Percentiles rank a stretch among this genome's conserved stretches.
Conservation (phyloP, 2,329 filamentous ascomycete species). For the Neonectria punicea region DNA sequence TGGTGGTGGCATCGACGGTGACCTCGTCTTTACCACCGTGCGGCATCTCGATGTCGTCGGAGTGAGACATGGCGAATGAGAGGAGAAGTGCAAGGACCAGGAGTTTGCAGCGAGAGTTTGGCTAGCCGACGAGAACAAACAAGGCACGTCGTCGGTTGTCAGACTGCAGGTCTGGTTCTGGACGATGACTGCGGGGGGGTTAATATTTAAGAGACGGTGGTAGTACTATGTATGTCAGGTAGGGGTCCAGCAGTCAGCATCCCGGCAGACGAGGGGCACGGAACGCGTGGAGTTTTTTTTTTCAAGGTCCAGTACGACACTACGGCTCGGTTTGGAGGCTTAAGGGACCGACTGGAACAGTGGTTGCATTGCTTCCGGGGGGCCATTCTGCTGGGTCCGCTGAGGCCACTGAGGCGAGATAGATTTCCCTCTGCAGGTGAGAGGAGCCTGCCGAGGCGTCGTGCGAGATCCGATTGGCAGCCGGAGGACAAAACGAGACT, state of each 20-base stretch:
- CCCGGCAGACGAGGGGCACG: neutral
- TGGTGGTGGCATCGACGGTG: slow-evolving; percentile 27
- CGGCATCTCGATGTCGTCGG: slow-evolving; percentile 32
- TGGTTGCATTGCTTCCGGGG: neutral
- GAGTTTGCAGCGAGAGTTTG: neutral
- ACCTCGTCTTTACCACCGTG: slow-evolving; percentile 25
- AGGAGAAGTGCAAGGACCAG: slow-evolving; percentile 10
- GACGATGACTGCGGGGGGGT: neutral
- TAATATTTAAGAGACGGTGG: neutral
- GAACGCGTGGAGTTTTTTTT: neutral
- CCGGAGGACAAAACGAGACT: neutral
- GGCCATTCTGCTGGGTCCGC: no score
- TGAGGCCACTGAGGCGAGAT: neutral
- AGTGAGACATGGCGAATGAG: slow-evolving; percentile 26
- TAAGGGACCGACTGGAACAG: neutral
- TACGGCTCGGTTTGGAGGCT: no score
- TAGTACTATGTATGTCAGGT: no score
- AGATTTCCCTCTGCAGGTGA: neutral
- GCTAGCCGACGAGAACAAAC: neutral
- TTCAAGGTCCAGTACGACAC: no score
- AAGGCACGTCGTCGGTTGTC: neutral
- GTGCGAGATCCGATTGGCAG: slow-evolving; percentile 1
- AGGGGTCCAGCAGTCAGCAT: neutral
- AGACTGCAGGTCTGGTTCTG: neutral
- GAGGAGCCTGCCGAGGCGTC: neutral